These are phyloP conservation scores for Ajuga chamaepitys DNA, from an alignment of 257 asterid species.

Conservation along the genomic window DNA sequence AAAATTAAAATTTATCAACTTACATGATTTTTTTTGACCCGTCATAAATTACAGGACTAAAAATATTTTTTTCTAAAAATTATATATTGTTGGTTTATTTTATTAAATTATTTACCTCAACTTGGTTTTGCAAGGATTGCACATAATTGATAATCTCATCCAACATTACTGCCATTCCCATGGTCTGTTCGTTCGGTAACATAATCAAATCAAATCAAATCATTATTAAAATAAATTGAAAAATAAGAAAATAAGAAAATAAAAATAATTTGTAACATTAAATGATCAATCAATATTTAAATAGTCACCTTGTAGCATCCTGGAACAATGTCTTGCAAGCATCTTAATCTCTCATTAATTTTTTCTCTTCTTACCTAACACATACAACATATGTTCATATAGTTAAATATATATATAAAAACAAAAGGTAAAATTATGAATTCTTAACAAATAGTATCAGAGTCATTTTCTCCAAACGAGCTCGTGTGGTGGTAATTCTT, in stretches of 20 bases:
- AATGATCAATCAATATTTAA: not conserved
- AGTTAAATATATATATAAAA: not conserved
- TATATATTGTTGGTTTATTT: not conserved
- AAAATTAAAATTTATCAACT: too few species aligned
- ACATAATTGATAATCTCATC: constrained; percentile 83
- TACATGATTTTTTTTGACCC: too few species aligned
- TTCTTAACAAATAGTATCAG: too few species aligned
- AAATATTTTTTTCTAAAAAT: too few species aligned
- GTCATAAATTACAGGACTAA: too few species aligned
- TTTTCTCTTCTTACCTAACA: constrained; percentile 77
- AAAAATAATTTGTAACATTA: too few species aligned
- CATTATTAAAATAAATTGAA: not conserved
- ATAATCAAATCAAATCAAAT: not conserved
- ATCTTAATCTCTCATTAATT: constrained; percentile 67
- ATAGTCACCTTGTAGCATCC: constrained; percentile 81
- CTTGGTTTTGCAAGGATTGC: constrained; percentile 84
- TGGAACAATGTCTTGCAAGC: constrained; percentile 86
- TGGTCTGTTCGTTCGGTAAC: constrained; percentile 47
- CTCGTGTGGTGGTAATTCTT: too few species aligned
- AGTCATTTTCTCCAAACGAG: too few species aligned
- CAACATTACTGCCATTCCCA: constrained; percentile 93
- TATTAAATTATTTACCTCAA: constrained; percentile 46
- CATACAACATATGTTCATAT: not conserved
- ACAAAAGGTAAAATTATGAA: too few species aligned
- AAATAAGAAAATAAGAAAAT: too few species aligned